Base-by-base conservation (phyloP, 106 monocot species). In the Phalaenopsis equestris region DNA sequence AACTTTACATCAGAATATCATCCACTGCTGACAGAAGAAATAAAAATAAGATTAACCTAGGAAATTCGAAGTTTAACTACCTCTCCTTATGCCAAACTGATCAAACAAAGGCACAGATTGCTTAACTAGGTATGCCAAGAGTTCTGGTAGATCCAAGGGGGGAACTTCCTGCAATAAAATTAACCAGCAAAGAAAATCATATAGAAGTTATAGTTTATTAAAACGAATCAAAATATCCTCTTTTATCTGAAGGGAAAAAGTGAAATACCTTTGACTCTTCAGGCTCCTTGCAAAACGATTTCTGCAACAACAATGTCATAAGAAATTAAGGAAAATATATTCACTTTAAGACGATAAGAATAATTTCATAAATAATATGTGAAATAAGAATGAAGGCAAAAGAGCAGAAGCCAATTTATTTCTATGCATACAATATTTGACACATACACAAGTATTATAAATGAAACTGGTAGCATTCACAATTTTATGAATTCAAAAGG, bases 91-190 rank as follows among this genome's bases (percentile, higher is more conserved):
- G 80, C 97, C 97, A 80, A 98, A 87, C 75, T 98, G 97, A 78
- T 98, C 94, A 78, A 98, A 88, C 49, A 94, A 83, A 39, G 92
- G 92, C 4, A 80, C 90, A 67, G 94, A 92, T 85, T 98, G 94
- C 81, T 83, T 93, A 41, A 95, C 88, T 12, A 99, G 57, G 84
- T 95, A 91, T 84, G 98, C 94, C 80, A 99, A 80, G 37, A 99
- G 88, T 80, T 99, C 98, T 79, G 87, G 64, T 18, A 88, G 78
- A 84, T 99, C 95, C 78, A 99, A 74, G 77, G 98, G 90, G 10
- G 94, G 87, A 12, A 98, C 92, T 75, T 92, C 90, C 98, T 98
- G 90, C 84, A 85, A 16, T 9, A 45, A 75, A 41, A 75, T 23
- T 38, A 64, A 21, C 8, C 41, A 56, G 58, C 15, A 61, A 39